Evolutionary conservation across 768 basidiomycete genomes (phyloP).

Genomic region (Agaricus bisporus): DNA sequence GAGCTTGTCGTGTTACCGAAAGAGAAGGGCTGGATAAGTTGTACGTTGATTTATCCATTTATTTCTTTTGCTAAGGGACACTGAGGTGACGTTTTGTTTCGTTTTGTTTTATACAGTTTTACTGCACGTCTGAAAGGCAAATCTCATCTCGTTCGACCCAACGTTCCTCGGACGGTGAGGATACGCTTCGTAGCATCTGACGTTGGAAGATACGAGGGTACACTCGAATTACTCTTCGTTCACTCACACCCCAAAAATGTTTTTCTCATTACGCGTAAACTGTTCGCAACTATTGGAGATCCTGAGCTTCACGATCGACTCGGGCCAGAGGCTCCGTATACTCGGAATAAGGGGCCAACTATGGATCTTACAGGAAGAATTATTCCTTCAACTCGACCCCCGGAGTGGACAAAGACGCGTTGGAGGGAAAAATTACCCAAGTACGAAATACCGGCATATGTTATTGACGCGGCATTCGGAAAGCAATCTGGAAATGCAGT

Average conservation of each 20-base stretch:
- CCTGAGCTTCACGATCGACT: conserved; percentile 42
- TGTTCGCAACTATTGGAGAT: conserved; percentile 43
- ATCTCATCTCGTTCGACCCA: conserved; percentile 19
- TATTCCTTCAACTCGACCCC: conserved; percentile 30
- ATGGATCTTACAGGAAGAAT: conserved; percentile 24
- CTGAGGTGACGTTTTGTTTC: neutral
- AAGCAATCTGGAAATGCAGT: conserved; percentile 13
- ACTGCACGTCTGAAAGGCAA: conserved; percentile 25
- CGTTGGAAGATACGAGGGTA: conserved; percentile 41
- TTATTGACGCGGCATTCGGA: conserved; percentile 24
- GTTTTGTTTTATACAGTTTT: conserved; percentile 20
- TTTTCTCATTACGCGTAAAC: conserved; percentile 41
- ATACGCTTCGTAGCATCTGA: conserved; percentile 29
- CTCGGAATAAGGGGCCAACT: conserved; percentile 17
- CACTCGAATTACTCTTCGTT: conserved; percentile 40
- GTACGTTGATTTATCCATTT: conserved; percentile 14
- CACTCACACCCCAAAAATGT: conserved; percentile 24
- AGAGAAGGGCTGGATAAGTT: conserved; percentile 18
- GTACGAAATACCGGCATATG: conserved; percentile 24
- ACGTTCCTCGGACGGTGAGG: conserved; percentile 20
- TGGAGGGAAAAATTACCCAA: conserved; percentile 28
- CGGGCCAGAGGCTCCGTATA: conserved; percentile 39
- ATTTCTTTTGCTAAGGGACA: neutral
- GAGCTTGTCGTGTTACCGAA: conserved; percentile 19
- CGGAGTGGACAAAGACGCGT: conserved; percentile 29